These are phyloP conservation scores for Pseudoperonospora humuli DNA, from an alignment of 352 stramenopile species.

Conservation along the genomic window DNA sequence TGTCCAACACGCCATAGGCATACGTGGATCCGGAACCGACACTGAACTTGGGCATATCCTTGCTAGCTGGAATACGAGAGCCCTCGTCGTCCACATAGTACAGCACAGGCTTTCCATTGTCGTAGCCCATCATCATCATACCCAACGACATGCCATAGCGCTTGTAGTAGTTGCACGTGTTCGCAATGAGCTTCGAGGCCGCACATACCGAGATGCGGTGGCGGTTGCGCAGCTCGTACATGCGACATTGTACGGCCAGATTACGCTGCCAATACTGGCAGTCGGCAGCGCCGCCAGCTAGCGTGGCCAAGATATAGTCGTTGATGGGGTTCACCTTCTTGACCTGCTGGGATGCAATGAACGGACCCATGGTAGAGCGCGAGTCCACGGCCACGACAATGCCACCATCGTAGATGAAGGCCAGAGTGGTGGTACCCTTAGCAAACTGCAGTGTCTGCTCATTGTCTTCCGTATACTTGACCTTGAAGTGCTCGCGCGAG, in stretches of 20 bases:
- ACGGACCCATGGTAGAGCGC: slow-evolving; percentile 97
- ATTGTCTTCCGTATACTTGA: slow-evolving; percentile 94
- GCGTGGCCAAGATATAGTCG: slow-evolving; percentile 98
- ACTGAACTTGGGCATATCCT: slow-evolving; percentile 94
- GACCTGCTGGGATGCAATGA: slow-evolving; percentile 97
- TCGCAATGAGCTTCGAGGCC: slow-evolving; percentile 97
- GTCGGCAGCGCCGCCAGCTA: slow-evolving; percentile 97
- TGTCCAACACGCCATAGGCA: slow-evolving; percentile 99
- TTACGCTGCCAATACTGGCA: slow-evolving; percentile 99
- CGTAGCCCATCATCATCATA: slow-evolving; percentile 99
- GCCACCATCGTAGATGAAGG: slow-evolving; percentile 98
- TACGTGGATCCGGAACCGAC: slow-evolving; percentile 98
- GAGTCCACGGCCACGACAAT: slow-evolving; percentile 99
- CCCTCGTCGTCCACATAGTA: slow-evolving; percentile 99
- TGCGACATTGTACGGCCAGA: slow-evolving; percentile 90
- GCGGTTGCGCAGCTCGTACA: slow-evolving; percentile 99
- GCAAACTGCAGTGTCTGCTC: slow-evolving; percentile 95
- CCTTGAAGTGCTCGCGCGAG: slow-evolving; percentile 94
- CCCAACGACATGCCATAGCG: slow-evolving; percentile 92
- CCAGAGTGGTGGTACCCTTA: slow-evolving; percentile 99
- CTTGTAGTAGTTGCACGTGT: slow-evolving; percentile 97
- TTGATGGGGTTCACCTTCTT: slow-evolving; percentile 99
- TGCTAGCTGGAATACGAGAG: slow-evolving; percentile 94
- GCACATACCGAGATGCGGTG: slow-evolving; percentile 98
- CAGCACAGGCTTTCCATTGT: slow-evolving; percentile 95